These are phyloP conservation scores for Cercospora sp. DNA, from an alignment of 2,329 filamentous ascomycete genomes.

Conservation along the genomic window DNA sequence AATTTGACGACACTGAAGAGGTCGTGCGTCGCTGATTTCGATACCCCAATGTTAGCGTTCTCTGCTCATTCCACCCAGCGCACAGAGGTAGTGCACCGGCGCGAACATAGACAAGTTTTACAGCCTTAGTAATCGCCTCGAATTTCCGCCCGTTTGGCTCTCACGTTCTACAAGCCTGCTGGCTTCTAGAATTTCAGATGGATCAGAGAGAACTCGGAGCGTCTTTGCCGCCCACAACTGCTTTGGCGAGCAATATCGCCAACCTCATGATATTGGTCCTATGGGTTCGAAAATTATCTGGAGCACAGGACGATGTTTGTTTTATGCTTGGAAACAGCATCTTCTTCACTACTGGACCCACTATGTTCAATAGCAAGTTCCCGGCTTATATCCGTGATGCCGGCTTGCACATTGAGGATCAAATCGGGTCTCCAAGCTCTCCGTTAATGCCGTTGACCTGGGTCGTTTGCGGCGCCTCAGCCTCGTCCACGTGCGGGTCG, in stretches of 20 bases:
- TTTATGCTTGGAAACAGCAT: background rate
- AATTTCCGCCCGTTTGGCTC: slow-evolving; percentile 21
- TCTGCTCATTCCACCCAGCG: background rate
- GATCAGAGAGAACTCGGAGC: background rate
- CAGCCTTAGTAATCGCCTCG: slow-evolving; percentile 25
- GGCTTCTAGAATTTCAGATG: background rate
- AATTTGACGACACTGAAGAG: slow-evolving; percentile 19
- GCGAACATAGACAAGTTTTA: slow-evolving; percentile 3
- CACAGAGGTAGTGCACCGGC: slow-evolving; percentile 22
- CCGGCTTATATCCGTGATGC: background rate
- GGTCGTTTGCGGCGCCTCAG: too few relatives aligned
- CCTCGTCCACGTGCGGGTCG: too few relatives aligned
- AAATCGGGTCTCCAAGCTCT: background rate
- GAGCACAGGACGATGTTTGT: background rate
- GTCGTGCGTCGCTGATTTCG: slow-evolving; percentile 9
- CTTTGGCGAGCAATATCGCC: background rate
- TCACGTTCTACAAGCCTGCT: background rate
- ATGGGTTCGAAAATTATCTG: background rate
- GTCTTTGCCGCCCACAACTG: background rate
- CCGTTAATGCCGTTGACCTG: background rate
- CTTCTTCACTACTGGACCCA: background rate
- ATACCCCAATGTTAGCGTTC: slow-evolving; percentile 3
- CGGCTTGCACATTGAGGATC: background rate
- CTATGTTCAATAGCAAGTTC: background rate
- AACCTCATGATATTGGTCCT: too few relatives aligned